A percentile compares a stretch with the other conserved stretches of the same genome.
Conservation (phyloP, 2,329 filamentous ascomycete species). For the Aspergillus hortae region DNA sequence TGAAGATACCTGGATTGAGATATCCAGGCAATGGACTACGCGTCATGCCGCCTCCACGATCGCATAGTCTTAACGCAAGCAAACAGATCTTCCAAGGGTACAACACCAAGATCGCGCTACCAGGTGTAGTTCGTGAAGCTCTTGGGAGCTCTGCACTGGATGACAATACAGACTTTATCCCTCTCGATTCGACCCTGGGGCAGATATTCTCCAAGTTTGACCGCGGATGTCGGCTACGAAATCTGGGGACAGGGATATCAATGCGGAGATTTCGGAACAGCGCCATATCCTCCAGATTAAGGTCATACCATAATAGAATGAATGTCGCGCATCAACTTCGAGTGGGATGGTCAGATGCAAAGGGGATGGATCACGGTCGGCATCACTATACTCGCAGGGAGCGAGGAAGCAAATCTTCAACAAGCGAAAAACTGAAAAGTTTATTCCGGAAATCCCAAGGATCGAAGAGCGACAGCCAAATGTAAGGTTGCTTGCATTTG, state of each 20-base stretch:
- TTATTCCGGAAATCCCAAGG: neutral
- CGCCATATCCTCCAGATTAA: conserved; percentile 1
- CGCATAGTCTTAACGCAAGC: conserved; percentile 23
- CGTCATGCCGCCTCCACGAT: conserved; percentile 24
- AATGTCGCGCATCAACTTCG: neutral
- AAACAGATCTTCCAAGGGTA: conserved; percentile 16
- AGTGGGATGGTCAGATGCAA: neutral
- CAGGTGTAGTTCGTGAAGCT: conserved; percentile 14
- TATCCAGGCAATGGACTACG: conserved; percentile 25
- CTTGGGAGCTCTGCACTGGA: conserved; percentile 14
- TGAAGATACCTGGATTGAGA: neutral
- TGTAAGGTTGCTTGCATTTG: no score
- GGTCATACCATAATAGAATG: neutral
- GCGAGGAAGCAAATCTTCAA: neutral
- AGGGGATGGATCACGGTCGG: neutral
- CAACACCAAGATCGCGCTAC: conserved; percentile 12
- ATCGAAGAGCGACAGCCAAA: neutral
- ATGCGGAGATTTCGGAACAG: conserved; percentile 11
- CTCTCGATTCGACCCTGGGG: conserved; percentile 19
- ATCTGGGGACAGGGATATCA: conserved; percentile 7
- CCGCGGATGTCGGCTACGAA: conserved; percentile 7
- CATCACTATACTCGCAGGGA: conserved; percentile 1
- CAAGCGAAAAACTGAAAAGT: conserved; percentile 5
- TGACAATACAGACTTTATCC: conserved; percentile 16
- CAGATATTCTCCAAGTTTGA: conserved; percentile 14